These are phyloP conservation scores for Penicillium concentricum DNA, from an alignment of 2,329 filamentous ascomycete species.

Conservation along the genomic window DNA sequence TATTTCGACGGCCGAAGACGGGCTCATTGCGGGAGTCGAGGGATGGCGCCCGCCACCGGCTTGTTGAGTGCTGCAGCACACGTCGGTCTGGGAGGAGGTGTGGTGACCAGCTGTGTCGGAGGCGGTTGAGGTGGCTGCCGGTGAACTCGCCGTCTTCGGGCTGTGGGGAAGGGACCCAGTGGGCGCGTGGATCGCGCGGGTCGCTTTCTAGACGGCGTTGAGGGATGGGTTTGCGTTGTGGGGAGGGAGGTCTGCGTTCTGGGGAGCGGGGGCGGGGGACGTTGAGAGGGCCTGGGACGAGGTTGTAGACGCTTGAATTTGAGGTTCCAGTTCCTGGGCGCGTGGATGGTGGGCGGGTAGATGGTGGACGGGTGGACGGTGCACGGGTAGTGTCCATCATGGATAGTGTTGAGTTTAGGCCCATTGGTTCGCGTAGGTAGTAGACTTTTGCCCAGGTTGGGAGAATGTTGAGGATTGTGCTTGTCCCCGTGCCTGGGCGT, in stretches of 20 bases:
- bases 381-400: conserved; percentile 33
- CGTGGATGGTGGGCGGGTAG: conserved; percentile 20
- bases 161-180: conserved; percentile 40
- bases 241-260: conserved; percentile 8
- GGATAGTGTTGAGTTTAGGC: conserved; percentile 48
- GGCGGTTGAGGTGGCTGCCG: conserved; percentile 42
- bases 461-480: conserved; percentile 43
- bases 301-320: conserved; percentile 32
- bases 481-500: conserved; percentile 46
- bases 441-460: conserved; percentile 61
- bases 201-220: conserved; percentile 30
- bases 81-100: conserved; percentile 66
- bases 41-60: conserved; percentile 72
- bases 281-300: conserved; percentile 33
- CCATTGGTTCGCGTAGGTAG: conserved; percentile 65
- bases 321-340: conserved; percentile 20
- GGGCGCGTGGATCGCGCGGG: conserved; percentile 43
- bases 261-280: conserved; percentile 18
- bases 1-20: conserved; percentile 65
- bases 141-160: conserved; percentile 18
- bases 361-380: conserved; percentile 14
- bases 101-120: conserved; percentile 68
- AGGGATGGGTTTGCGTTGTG: conserved; percentile 4
- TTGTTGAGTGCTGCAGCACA: conserved; percentile 52
- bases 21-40: conserved; percentile 64